These are phyloP conservation scores for Saccharomyces hybrid DNA, from an alignment of 1,139 yeast species.

Conservation along the genomic window DNA sequence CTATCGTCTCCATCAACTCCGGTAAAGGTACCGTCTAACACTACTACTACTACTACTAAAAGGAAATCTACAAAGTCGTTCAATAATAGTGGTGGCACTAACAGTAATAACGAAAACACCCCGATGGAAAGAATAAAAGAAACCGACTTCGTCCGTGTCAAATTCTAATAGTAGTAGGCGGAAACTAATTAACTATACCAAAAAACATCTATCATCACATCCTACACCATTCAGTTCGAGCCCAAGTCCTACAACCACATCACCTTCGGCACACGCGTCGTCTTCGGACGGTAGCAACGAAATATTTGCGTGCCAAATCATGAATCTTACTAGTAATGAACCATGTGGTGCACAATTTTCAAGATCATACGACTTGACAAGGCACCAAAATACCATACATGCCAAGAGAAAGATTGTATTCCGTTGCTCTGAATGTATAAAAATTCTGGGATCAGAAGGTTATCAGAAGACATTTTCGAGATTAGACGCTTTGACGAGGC, in stretches of 20 bases:
- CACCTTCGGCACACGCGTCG: not conserved
- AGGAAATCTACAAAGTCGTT: not conserved
- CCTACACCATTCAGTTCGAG: not conserved
- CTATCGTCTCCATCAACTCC: constrained; percentile 8
- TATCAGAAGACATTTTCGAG: constrained; percentile 75
- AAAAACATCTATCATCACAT: not conserved
- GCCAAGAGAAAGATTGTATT: constrained; percentile 79
- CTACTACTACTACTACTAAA: constrained; percentile 8
- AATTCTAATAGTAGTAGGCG: not conserved
- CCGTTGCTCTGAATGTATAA: constrained; percentile 79
- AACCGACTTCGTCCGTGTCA: not conserved
- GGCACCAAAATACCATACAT: constrained; percentile 95
- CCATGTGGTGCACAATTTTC: constrained; percentile 80
- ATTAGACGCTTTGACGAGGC: constrained; percentile 91
- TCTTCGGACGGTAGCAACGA: constrained; percentile 25
- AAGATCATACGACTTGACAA: constrained; percentile 84
- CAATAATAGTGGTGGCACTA: constrained; percentile 11
- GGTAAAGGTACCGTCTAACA: constrained; percentile 1
- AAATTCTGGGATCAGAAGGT: constrained; percentile 37
- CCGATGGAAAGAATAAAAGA: constrained; percentile 9
- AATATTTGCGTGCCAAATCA: constrained; percentile 51
- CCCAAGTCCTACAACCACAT: not conserved
- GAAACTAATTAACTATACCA: not conserved
- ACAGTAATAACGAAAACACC: constrained; percentile 19
- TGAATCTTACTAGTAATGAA: constrained; percentile 53